Conservation (phyloP, 768 basidiomycete species). For the Pisolithus orientalis region DNA sequence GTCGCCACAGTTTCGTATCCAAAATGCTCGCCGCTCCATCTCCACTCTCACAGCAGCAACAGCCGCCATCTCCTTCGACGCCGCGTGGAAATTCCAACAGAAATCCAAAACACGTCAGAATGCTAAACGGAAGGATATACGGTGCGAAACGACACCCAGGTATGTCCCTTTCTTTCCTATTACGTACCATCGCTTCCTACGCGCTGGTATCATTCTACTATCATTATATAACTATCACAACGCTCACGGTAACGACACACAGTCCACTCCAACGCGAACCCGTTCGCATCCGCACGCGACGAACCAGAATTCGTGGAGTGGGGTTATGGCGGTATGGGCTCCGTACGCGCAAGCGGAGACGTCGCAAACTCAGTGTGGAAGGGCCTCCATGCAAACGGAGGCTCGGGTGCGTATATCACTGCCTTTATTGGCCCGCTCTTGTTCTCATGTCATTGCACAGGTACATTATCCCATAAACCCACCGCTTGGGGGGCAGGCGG, state of each 20-base stretch:
- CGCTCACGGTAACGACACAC: neutral
- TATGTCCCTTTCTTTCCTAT: slow-evolving; percentile 5
- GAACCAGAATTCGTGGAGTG: slow-evolving; percentile 87
- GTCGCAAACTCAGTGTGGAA: slow-evolving; percentile 25
- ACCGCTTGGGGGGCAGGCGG: slow-evolving; percentile 12
- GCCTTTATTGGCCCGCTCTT: slow-evolving; percentile 8
- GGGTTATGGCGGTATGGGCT: slow-evolving; percentile 87
- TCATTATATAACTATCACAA: neutral
- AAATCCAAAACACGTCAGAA: slow-evolving; percentile 38
- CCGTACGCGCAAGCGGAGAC: slow-evolving; percentile 27
- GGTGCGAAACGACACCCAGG: slow-evolving; percentile 39
- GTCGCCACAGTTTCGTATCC: slow-evolving; percentile 17
- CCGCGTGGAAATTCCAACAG: neutral
- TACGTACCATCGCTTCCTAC: neutral
- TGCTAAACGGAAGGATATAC: slow-evolving; percentile 87
- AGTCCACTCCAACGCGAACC: slow-evolving; percentile 40
- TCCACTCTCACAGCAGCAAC: neutral
- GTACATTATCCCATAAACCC: slow-evolving; percentile 23
- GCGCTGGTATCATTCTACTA: neutral
- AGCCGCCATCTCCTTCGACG: neutral
- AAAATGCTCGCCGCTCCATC: slow-evolving; percentile 6
- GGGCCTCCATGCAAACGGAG: slow-evolving; percentile 18
- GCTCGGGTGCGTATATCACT: slow-evolving; percentile 21
- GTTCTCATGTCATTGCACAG: slow-evolving; percentile 6
- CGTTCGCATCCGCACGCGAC: slow-evolving; percentile 56